These are phyloP conservation scores for Chalciporus piperatus DNA, from an alignment of 768 basidiomycete genomes.

Conservation along the genomic window DNA sequence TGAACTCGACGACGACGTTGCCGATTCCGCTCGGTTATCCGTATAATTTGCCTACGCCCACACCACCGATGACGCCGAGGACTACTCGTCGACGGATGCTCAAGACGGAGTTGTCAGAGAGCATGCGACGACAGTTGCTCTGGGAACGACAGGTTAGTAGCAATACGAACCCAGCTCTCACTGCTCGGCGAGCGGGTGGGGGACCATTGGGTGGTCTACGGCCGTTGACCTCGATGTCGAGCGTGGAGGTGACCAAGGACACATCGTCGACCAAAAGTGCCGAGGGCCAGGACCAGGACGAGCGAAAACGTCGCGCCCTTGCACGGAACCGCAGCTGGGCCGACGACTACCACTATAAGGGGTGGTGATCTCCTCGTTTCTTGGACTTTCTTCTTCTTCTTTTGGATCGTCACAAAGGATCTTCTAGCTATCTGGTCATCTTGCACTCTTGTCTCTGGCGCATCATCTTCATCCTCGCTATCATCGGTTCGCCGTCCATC, in stretches of 20 bases:
- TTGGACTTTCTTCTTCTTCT: background rate
- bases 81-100: slow-evolving; percentile 86
- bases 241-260: slow-evolving; percentile 16
- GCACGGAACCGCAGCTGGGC: slow-evolving; percentile 67
- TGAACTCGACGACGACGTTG: slow-evolving; percentile 37
- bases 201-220: slow-evolving; percentile 31
- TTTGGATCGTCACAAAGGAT: slow-evolving; percentile 16
- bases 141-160: slow-evolving; percentile 74
- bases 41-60: slow-evolving; percentile 68
- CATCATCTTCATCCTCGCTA: slow-evolving; percentile 11
- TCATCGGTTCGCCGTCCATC: background rate
- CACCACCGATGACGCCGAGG: slow-evolving; percentile 74
- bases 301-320: slow-evolving; percentile 43
- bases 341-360: slow-evolving; percentile 61
- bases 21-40: slow-evolving; percentile 64
- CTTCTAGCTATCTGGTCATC: slow-evolving; percentile 23
- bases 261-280: slow-evolving; percentile 12
- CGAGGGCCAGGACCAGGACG: slow-evolving; percentile 37
- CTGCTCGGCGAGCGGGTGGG: slow-evolving; percentile 28
- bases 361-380: slow-evolving; percentile 45
- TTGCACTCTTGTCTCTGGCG: slow-evolving; percentile 20
- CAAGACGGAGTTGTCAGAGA: slow-evolving; percentile 81
- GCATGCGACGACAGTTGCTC: slow-evolving; percentile 72
- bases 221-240: slow-evolving; percentile 32
- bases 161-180: slow-evolving; percentile 43